These are phyloP conservation scores for Dictyostelium citrinum DNA, from an alignment of 78 protist species.

Conservation along the genomic window DNA sequence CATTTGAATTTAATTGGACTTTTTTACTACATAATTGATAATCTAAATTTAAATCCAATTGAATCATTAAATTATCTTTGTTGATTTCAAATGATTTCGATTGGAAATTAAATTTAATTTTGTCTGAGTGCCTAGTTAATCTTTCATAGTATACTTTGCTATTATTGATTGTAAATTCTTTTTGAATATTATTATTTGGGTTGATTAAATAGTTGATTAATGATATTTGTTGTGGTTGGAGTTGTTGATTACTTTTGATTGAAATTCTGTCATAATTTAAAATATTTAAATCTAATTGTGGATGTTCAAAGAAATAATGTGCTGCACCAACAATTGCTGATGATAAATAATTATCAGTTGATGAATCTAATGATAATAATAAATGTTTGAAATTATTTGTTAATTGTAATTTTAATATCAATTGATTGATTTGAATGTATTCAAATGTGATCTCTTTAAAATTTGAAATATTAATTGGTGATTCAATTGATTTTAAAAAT, in stretches of 20 bases:
- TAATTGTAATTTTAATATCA: background rate
- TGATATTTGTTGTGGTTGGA: background rate
- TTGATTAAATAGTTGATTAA: background rate
- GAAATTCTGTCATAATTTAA: background rate
- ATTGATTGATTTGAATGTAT: constrained; percentile 47
- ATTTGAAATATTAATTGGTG: background rate
- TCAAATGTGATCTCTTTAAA: background rate
- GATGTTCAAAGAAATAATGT: background rate
- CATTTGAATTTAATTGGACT: background rate
- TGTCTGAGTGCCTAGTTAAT: background rate
- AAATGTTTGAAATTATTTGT: background rate
- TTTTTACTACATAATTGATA: background rate
- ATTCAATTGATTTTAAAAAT: background rate
- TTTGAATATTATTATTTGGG: background rate
- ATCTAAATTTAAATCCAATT: background rate
- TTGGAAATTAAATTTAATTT: background rate
- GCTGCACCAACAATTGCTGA: background rate
- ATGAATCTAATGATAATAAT: background rate
- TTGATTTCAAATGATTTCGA: background rate
- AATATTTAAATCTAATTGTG: background rate
- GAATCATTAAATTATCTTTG: background rate
- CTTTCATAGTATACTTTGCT: background rate
- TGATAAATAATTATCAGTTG: background rate
- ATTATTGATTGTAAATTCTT: background rate
- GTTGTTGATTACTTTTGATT: too few species aligned